Evolutionary conservation across 257 asterid species (phyloP).

Genomic region (Salvia hispanica): DNA sequence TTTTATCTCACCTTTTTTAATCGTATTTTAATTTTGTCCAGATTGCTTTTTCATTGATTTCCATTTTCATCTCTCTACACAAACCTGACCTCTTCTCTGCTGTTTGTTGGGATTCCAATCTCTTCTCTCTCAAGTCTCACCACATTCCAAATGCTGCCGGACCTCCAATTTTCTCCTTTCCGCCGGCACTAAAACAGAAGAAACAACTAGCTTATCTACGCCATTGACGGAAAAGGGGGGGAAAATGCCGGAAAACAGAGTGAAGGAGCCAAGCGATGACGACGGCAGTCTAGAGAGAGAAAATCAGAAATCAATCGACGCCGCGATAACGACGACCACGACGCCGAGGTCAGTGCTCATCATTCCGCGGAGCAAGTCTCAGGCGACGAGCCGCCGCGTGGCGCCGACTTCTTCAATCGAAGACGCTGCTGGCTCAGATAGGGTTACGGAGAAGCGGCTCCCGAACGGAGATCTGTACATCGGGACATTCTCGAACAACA

Average conservation of each 20-base stretch:
- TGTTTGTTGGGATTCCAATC: conserved; percentile 38
- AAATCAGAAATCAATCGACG: conserved; percentile 37
- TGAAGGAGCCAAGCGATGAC: conserved; percentile 10
- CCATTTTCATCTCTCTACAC: conserved; percentile 26
- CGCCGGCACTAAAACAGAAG: conserved; percentile 8
- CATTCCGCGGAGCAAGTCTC: conserved; percentile 52
- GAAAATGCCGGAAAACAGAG: conserved; percentile 40
- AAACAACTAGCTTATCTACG: not conserved
- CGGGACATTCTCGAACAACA: conserved; percentile 52
- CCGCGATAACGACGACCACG: conserved; percentile 28
- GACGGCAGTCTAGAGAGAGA: conserved; percentile 29
- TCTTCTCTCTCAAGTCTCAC: conserved; percentile 7
- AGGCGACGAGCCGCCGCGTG: conserved; percentile 49
- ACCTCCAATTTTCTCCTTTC: conserved; percentile 20
- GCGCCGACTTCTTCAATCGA: conserved; percentile 44
- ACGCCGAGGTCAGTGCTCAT: conserved; percentile 56
- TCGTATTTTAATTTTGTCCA: conserved; percentile 12
- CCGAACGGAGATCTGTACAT: conserved; percentile 71
- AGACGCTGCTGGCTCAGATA: not conserved
- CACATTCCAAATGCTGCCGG: conserved; percentile 36
- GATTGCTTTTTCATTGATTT: conserved; percentile 24
- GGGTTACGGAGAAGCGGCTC: conserved; percentile 43
- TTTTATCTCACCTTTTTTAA: not conserved
- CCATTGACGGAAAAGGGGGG: not conserved
- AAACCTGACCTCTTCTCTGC: conserved; percentile 36